A percentile compares a stretch with the other conserved stretches of the same genome.
These are phyloP conservation scores for Chalciporus sp. DNA, from an alignment of 1,284 basidiomycete species.

Conservation along the genomic window DNA sequence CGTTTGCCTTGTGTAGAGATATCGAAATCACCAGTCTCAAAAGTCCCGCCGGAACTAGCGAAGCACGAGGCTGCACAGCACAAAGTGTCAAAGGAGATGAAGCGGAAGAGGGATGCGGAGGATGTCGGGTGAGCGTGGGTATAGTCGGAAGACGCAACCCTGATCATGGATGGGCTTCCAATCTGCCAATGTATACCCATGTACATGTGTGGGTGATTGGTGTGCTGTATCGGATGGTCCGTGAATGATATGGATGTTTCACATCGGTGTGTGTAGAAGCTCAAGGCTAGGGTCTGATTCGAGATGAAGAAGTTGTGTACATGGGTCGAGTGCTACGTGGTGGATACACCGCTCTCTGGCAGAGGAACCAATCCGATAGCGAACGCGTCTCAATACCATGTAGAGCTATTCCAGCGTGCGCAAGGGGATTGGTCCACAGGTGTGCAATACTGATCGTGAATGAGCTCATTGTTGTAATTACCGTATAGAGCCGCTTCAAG, in stretches of 20 bases:
- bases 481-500: no score
- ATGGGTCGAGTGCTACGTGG: no score
- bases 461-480: no score
- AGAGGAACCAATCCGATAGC: no score
- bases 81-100: constrained; percentile 89
- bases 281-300: neutral
- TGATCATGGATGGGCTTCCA: no score
- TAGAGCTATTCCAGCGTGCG: no score
- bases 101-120: constrained; percentile 81
- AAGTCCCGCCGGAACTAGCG: constrained; percentile 83
- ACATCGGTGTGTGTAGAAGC: neutral
- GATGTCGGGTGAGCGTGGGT: constrained; percentile 53
- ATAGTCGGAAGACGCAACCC: neutral
- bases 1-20: constrained; percentile 60
- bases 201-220: neutral
- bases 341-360: no score
- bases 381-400: no score
- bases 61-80: constrained; percentile 90
- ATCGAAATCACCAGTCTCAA: constrained; percentile 90
- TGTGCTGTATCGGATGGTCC: neutral
- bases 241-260: neutral
- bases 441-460: no score
- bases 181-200: no score
- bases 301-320: neutral
- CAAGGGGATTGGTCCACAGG: neutral